Evolutionary conservation across 495 filamentous ascomycete genomes (phyloP).

Genomic region (Penicillium mononematosum): DNA sequence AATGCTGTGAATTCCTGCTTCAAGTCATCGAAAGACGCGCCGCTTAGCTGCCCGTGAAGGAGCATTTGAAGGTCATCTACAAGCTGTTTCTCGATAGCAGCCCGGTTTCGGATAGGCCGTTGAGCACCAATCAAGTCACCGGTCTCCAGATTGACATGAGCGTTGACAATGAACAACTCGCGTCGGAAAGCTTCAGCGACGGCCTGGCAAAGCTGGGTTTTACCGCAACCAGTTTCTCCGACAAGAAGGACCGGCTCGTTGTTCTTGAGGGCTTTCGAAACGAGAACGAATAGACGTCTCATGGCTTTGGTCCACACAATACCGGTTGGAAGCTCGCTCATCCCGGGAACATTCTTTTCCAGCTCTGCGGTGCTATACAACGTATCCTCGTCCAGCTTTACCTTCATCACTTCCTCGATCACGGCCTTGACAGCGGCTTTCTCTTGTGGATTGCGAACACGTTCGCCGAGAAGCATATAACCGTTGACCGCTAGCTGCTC

Average conservation of each 20-base stretch:
- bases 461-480: conserved; percentile 92
- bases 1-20: conserved; percentile 49
- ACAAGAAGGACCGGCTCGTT: conserved; percentile 93
- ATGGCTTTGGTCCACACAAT: conserved; percentile 96
- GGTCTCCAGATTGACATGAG: conserved; percentile 95
- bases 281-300: conserved; percentile 82
- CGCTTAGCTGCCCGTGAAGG: conserved; percentile 31
- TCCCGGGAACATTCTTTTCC: conserved; percentile 41
- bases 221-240: conserved; percentile 95
- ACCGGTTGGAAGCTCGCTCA: conserved; percentile 47
- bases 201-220: conserved; percentile 93
- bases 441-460: conserved; percentile 89
- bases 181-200: conserved; percentile 76
- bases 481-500: conserved; percentile 90
- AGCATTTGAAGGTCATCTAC: conserved; percentile 56
- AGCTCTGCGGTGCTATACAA: conserved; percentile 68
- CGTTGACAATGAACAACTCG: conserved; percentile 84
- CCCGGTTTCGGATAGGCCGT: conserved; percentile 81
- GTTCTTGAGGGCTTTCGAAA: conserved; percentile 78
- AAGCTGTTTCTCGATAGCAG: conserved; percentile 64
- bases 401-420: conserved; percentile 91
- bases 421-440: conserved; percentile 77
- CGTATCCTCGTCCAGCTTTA: conserved; percentile 67
- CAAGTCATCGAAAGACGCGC: conserved; percentile 43
- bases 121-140: conserved; percentile 97